Conservation (phyloP, 176 grass and related monocot species). For the Puya raimondii region DNA sequence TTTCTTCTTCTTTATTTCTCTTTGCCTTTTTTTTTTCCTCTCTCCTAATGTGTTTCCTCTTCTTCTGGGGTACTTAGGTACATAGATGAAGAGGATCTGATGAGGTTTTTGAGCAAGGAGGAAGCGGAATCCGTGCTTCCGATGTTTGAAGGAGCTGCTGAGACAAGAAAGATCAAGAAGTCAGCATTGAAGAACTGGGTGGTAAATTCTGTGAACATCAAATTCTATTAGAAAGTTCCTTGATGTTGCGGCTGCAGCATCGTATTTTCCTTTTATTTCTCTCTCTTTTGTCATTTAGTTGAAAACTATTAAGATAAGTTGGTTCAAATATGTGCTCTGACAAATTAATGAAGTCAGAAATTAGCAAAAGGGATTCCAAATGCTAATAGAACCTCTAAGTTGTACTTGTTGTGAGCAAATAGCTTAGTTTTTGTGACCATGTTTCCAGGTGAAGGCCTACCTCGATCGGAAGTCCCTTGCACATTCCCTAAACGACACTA, state of each 20-base stretch:
- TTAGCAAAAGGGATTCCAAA: background rate
- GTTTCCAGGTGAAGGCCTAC: slow-evolving; percentile 68
- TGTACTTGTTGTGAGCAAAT: background rate
- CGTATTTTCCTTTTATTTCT: background rate
- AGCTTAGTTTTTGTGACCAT: slow-evolving; percentile 3
- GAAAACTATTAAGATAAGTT: background rate
- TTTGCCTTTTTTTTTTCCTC: background rate
- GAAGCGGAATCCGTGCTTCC: slow-evolving; percentile 56
- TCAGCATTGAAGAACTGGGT: slow-evolving; percentile 94
- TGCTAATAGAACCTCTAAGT: background rate
- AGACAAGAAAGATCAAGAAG: slow-evolving; percentile 71
- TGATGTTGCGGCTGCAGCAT: background rate
- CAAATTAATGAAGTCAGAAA: background rate
- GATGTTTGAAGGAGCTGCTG: slow-evolving; percentile 82
- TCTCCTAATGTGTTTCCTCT: slow-evolving; percentile 6
- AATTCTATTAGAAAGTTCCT: slow-evolving; percentile 2
- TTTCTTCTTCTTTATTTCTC: background rate
- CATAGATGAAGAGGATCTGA: slow-evolving; percentile 75
- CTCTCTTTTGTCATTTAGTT: too few relatives aligned
- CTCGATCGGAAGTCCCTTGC: slow-evolving; percentile 76
- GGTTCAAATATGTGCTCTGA: background rate
- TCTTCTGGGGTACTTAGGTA: slow-evolving; percentile 35
- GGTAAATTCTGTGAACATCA: slow-evolving; percentile 38
- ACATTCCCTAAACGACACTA: slow-evolving; percentile 94
- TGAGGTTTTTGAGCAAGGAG: slow-evolving; percentile 80